phyloP scores from a whole-genome alignment of 2,329 filamentous ascomycete genomes.

The Stenocarpella maydis region DNA sequence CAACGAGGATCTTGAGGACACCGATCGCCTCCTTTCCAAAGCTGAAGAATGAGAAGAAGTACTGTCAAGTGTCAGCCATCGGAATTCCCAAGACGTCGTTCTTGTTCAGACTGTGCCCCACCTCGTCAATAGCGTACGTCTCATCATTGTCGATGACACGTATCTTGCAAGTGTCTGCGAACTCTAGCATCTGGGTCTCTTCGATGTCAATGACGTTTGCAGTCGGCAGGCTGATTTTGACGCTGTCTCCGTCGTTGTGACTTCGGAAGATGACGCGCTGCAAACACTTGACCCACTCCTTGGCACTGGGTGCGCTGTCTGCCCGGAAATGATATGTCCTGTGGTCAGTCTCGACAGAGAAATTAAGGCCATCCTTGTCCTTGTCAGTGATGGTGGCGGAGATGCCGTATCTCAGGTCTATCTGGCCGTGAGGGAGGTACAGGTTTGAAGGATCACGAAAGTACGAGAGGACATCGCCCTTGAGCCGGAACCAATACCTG shows the following conservation, averaged over 20 bases:
- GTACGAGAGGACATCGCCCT: conserved; percentile 91
- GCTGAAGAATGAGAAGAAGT: conserved; percentile 96
- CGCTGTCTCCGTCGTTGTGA: conserved; percentile 95
- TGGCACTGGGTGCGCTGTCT: conserved; percentile 86
- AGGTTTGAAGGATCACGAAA: conserved; percentile 83
- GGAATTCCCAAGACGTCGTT: background rate
- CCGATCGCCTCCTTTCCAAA: conserved; percentile 84
- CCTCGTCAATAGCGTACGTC: conserved; percentile 94
- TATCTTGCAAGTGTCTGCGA: conserved; percentile 93
- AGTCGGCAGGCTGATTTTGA: conserved; percentile 93
- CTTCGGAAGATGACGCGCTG: conserved; percentile 96
- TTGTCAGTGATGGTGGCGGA: conserved; percentile 82
- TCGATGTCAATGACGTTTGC: conserved; percentile 92
- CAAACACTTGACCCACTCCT: conserved; percentile 94
- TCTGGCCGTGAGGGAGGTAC: conserved; percentile 91
- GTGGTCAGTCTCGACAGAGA: conserved; percentile 82
- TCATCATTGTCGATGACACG: conserved; percentile 93
- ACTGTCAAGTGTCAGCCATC: conserved; percentile 59
- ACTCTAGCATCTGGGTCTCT: conserved; percentile 87
- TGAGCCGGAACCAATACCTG: conserved; percentile 92
- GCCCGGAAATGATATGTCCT: conserved; percentile 88
- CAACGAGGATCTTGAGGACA: conserved; percentile 76
- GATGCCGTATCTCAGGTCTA: conserved; percentile 91
- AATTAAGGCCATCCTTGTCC: conserved; percentile 79
- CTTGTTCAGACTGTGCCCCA: conserved; percentile 48